These are phyloP conservation scores for Galerina marginata DNA, from an alignment of 768 basidiomycete genomes.

Conservation along the genomic window DNA sequence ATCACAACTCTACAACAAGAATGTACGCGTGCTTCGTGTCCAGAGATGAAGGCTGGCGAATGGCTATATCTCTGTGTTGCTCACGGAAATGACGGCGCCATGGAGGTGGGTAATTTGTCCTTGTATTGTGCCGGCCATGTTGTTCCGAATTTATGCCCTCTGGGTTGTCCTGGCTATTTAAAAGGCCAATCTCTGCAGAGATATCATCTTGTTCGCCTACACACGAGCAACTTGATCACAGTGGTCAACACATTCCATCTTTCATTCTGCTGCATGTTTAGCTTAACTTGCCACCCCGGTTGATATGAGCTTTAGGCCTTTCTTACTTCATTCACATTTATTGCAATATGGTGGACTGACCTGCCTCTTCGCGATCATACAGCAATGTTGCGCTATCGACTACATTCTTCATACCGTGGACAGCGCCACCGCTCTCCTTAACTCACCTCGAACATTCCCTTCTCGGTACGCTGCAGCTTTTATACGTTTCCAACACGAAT, in stretches of 20 bases:
- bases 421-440: conserved; percentile 89
- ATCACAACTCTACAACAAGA: conserved; percentile 86
- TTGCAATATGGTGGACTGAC: neutral
- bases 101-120: conserved; percentile 64
- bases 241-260: too few species aligned
- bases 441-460: conserved; percentile 90
- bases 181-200: too few species aligned
- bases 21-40: conserved; percentile 86
- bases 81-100: conserved; percentile 85
- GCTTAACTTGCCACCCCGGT: too few species aligned
- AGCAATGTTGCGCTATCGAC: conserved; percentile 98
- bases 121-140: neutral
- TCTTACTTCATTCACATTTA: neutral
- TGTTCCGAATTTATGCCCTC: too few species aligned
- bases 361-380: neutral
- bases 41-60: conserved; percentile 99
- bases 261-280: too few species aligned
- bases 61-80: conserved; percentile 97
- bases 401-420: conserved; percentile 94
- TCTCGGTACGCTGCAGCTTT: conserved; percentile 63
- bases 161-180: too few species aligned
- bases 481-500: neutral
- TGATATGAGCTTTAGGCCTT: too few species aligned
- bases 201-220: too few species aligned
- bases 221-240: too few species aligned